Conservation (phyloP, 2,329 filamentous ascomycete species). For the Emmonsia crescens region DNA sequence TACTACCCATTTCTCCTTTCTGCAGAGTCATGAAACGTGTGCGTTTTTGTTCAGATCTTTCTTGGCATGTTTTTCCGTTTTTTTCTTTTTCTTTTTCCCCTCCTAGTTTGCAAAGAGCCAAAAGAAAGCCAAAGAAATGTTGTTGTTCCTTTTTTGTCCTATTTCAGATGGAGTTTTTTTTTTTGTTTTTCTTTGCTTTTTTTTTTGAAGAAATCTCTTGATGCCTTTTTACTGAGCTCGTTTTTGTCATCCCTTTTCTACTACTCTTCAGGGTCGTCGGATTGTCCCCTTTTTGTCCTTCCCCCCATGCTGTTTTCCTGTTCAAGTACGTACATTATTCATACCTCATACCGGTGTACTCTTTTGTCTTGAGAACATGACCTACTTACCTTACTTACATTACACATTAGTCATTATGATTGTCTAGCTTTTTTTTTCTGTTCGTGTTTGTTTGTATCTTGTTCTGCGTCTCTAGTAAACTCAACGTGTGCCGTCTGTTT, state of each 20-base stretch:
- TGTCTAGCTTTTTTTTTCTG: neutral
- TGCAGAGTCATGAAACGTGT: neutral
- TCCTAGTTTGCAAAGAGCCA: constrained; percentile 9
- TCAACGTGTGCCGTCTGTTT: neutral
- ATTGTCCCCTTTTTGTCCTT: neutral
- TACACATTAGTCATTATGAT: neutral
- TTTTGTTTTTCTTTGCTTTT: neutral
- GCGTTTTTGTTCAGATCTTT: neutral
- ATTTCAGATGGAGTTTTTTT: constrained; percentile 3
- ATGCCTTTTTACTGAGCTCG: neutral
- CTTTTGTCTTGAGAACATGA: neutral
- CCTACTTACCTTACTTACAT: neutral
- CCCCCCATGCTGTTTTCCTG: neutral
- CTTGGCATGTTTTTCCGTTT: constrained; percentile 11
- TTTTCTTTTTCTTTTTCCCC: constrained; percentile 8
- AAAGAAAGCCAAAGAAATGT: constrained; percentile 6
- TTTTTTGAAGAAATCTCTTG: neutral
- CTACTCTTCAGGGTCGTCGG: neutral
- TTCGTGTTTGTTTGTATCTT: neutral
- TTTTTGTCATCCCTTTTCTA: neutral
- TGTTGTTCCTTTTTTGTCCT: constrained; percentile 7
- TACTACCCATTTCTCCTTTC: neutral
- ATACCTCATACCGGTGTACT: neutral
- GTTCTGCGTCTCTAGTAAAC: neutral
- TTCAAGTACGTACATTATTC: neutral